Base-by-base conservation (phyloP, 345 rosid species). In the Citrus glauca region DNA sequence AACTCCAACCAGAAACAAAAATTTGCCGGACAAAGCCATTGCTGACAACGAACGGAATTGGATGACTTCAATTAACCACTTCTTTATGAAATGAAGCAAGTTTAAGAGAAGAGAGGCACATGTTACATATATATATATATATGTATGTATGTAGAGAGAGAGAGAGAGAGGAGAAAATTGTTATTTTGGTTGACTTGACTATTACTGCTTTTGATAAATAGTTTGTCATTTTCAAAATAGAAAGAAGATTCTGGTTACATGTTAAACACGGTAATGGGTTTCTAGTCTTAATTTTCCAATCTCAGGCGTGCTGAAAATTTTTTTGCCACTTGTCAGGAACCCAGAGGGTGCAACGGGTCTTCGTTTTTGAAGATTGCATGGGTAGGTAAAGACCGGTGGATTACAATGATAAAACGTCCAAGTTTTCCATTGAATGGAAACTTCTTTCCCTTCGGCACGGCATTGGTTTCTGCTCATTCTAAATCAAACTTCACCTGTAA, bases 1-100 rank as follows among this genome's bases (percentile, higher is more conserved):
- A 65, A 80, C 2, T 30, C 79, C 69, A 27, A 82, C 9, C 33
- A 80, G 77, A 72, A 84, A 70, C 27, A 83, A 16, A 45, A 62
- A 14, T 33, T 79, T 79, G 77, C 22, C 30, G 17, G 76, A 33
- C 1, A 72, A 13, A 27, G 85, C 86, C 85, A 83, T 77, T n/a
- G 73, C n/a, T 71, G 56, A 72, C 3, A 6, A 65, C 1, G 55
- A 45, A 10, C 16, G 1, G 45, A 40, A 40, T 45, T 42, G 50
- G 13, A 42, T 10, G 48, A 42, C 1, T 42, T 42, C 16, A 11
- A 42, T 42, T 45, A 3, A 42, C 48, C 10, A 10, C 4, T 14
- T 19, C 1, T 28, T n/a, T 9, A 14, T 40, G 35, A 48, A n/a
- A 8, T 17, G 42, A 56, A 74, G 73, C 76, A 65, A 70, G 65